Conservation (phyloP, 2,329 filamentous ascomycete genomes). For the Teratosphaeria zuluensis region DNA sequence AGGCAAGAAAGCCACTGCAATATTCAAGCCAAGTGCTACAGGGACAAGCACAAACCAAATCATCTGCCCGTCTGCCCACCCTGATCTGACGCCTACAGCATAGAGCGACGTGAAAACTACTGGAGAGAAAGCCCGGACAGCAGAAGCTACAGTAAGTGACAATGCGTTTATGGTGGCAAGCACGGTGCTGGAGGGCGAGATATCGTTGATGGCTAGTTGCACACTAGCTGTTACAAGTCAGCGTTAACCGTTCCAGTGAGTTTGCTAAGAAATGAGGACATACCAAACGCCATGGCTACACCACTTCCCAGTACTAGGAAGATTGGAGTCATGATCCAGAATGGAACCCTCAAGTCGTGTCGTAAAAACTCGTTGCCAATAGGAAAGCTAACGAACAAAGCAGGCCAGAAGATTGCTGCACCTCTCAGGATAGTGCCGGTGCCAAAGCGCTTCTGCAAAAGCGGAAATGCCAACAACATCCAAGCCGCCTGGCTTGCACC, state of each 20-base stretch:
- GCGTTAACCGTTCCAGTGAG: neutral
- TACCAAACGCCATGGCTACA: conserved; percentile 59
- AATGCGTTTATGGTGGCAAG: conserved; percentile 65
- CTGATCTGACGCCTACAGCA: conserved; percentile 53
- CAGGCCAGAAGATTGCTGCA: conserved; percentile 52
- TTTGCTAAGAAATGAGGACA: conserved; percentile 7
- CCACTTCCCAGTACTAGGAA: conserved; percentile 48
- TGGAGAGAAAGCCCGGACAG: conserved; percentile 55
- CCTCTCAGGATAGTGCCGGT: conserved; percentile 55
- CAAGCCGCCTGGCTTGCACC: conserved; percentile 61
- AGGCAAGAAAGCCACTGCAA: conserved; percentile 28
- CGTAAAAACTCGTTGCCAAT: conserved; percentile 49
- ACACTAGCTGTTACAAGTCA: conserved; percentile 39
- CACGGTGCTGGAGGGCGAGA: conserved; percentile 53
- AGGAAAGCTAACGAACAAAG: conserved; percentile 50
- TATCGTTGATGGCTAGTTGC: conserved; percentile 67
- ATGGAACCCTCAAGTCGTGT: conserved; percentile 34
- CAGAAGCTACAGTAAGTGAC: conserved; percentile 52
- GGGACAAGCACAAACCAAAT: conserved; percentile 51
- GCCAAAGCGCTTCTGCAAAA: conserved; percentile 54
- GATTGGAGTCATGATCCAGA: conserved; percentile 46
- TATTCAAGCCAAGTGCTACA: conserved; percentile 26
- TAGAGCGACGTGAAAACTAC: conserved; percentile 58
- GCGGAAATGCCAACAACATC: conserved; percentile 61
- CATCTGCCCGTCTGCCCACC: conserved; percentile 55